These are phyloP conservation scores for Hanseniaspora guilliermondii DNA, from an alignment of 805 yeast species.

Conservation along the genomic window DNA sequence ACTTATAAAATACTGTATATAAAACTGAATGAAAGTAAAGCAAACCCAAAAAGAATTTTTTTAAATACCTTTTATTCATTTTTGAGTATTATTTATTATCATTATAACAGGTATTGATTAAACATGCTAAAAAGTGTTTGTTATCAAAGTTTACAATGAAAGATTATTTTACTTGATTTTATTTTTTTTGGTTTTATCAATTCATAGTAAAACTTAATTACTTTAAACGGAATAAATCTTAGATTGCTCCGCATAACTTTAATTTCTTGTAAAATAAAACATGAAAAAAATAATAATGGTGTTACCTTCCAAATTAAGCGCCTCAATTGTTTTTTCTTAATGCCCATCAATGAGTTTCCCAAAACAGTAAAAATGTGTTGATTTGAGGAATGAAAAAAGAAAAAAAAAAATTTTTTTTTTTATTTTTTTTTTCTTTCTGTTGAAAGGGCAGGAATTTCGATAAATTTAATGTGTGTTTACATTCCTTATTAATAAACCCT, in stretches of 20 bases:
- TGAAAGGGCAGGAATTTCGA: background rate
- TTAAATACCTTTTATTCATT: too few species aligned
- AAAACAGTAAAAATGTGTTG: background rate
- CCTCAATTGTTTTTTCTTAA: background rate
- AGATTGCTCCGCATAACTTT: background rate
- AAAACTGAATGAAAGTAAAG: too few species aligned
- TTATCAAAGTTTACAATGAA: too few species aligned
- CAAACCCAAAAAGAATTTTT: too few species aligned
- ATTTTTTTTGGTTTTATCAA: background rate
- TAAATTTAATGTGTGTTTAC: background rate
- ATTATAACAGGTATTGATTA: too few species aligned
- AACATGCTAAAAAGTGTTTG: too few species aligned
- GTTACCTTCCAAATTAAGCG: background rate
- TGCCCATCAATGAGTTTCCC: background rate
- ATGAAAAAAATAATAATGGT: background rate
- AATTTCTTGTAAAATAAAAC: background rate
- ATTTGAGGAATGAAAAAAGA: constrained; percentile 2
- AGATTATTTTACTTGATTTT: background rate
- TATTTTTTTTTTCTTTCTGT: background rate
- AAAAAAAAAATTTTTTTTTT: too few species aligned
- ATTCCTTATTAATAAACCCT: background rate
- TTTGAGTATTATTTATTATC: too few species aligned
- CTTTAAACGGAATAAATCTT: background rate
- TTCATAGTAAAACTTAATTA: background rate
- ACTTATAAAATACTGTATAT: background rate